These are phyloP conservation scores for Neurospora sp. DNA, from an alignment of 495 filamentous ascomycete genomes.

Conservation along the genomic window DNA sequence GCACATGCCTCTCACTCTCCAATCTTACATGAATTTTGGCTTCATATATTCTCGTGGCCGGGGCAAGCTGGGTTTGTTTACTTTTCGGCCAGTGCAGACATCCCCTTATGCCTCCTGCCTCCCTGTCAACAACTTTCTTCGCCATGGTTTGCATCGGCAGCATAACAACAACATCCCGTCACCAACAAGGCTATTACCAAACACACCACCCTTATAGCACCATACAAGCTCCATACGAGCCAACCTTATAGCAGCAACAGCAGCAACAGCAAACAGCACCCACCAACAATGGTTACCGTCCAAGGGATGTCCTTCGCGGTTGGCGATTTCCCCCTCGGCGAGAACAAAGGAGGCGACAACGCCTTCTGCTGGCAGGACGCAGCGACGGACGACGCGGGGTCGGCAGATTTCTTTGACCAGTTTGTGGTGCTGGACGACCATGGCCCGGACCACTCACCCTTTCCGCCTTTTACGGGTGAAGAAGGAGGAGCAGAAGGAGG, in stretches of 20 bases:
- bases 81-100: slow-evolving; percentile 3
- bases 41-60: slow-evolving; percentile 19
- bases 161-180: neutral
- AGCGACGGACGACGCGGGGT: slow-evolving; percentile 20
- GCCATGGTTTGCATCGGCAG: neutral
- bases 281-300: slow-evolving; percentile 17
- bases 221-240: neutral
- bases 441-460: slow-evolving; percentile 11
- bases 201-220: neutral
- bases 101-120: neutral
- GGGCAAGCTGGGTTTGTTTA: slow-evolving; percentile 21
- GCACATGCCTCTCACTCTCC: slow-evolving; percentile 7
- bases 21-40: neutral
- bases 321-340: slow-evolving; percentile 11
- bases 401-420: slow-evolving; percentile 38
- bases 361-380: slow-evolving; percentile 25
- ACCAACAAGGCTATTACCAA: neutral
- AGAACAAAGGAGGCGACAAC: slow-evolving; percentile 30
- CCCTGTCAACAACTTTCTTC: neutral
- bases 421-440: slow-evolving; percentile 32
- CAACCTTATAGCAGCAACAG: neutral
- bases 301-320: slow-evolving; percentile 14
- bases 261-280: neutral
- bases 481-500: slow-evolving; percentile 2
- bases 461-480: neutral